Conservation (phyloP, 2,329 filamentous ascomycete species). For the Neurospora sp. region DNA sequence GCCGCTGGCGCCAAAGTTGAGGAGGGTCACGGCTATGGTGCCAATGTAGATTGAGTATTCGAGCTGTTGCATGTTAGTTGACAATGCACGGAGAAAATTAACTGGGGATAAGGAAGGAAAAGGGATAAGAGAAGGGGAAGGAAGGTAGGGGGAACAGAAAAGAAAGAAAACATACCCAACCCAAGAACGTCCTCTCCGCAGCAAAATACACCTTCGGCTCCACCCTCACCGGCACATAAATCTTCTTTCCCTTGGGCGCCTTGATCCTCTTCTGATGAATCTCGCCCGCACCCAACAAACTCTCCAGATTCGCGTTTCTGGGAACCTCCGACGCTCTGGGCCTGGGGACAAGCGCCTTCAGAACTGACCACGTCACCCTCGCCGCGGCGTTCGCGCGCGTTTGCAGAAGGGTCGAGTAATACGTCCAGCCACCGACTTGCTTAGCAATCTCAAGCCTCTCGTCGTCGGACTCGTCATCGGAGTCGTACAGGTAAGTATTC, state of each 20-base stretch:
- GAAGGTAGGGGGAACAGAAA: background rate
- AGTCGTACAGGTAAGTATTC: constrained; percentile 87
- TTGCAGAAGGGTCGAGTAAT: constrained; percentile 52
- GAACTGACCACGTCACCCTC: constrained; percentile 29
- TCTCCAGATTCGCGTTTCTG: constrained; percentile 41
- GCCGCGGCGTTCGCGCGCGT: constrained; percentile 34
- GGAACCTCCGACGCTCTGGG: constrained; percentile 48
- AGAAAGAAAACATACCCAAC: constrained; percentile 57
- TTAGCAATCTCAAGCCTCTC: constrained; percentile 71
- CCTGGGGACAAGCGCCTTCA: constrained; percentile 43
- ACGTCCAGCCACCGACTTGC: constrained; percentile 65
- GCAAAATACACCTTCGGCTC: constrained; percentile 98
- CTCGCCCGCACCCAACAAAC: constrained; percentile 44
- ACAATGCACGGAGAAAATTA: too few relatives aligned
- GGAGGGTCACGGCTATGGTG: constrained; percentile 70
- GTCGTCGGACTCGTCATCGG: constrained; percentile 70
- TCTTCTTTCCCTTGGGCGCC: constrained; percentile 76
- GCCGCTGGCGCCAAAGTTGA: constrained; percentile 58
- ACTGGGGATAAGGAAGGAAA: too few relatives aligned
- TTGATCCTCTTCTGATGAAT: constrained; percentile 53
- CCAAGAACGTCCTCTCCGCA: constrained; percentile 88
- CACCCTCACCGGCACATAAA: constrained; percentile 89
- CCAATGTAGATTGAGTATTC: constrained; percentile 95
- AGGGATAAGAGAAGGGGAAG: background rate
- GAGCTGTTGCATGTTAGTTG: constrained; percentile 41